Base-by-base conservation (phyloP, 345 rosid genomes). In the Aquilaria malaccensis region DNA sequence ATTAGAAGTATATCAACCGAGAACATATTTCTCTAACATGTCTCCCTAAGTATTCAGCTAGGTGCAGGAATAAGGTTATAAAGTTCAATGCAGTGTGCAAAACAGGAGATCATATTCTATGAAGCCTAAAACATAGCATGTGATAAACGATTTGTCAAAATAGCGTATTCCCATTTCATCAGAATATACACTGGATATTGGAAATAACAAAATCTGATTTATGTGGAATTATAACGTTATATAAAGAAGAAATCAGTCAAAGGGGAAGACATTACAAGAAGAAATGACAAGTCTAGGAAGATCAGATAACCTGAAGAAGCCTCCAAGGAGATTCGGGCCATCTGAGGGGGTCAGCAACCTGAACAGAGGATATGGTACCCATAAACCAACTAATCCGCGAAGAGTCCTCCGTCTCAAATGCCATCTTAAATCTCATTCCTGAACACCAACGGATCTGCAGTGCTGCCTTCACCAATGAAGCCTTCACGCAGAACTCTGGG, bases 251-350 rank as follows among this genome's bases (percentile, higher is more conserved):
- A 22, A 22, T 22, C 22, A 22, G 22, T 22, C 22, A 22, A 22
- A 0, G 22, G 22, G 22, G 22, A 56, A 56, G 30, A 13, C 5
- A 33, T 30, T 11, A 33, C 33, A 3, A 56, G 29, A 33, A 58
- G 50, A 22, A 31, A 33, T 54, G 13, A 61, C 22, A 22, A 30
- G 53, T 59, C 15, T 30, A 56, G 30, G 22, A 3, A 37, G 29
- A 15, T 54, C 48, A 46, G 30, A 52, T 14, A 71, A 87, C 95
- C 95, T 77, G 90, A n/a, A 87, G 88, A 74, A 87, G 90, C 56
- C 88, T 70, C 95, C 95, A 87, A 0, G 95, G 95, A 0, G 95
- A 87, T 55, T 82, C 83, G 50, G 90, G 82, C 95, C 95, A 87
- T 55, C 67, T 73, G 15, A 79, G 67, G 51, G 80, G 86, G 61